Conservation (phyloP, 2,329 filamentous ascomycete species). For the Pestalotiopsis sp. region DNA sequence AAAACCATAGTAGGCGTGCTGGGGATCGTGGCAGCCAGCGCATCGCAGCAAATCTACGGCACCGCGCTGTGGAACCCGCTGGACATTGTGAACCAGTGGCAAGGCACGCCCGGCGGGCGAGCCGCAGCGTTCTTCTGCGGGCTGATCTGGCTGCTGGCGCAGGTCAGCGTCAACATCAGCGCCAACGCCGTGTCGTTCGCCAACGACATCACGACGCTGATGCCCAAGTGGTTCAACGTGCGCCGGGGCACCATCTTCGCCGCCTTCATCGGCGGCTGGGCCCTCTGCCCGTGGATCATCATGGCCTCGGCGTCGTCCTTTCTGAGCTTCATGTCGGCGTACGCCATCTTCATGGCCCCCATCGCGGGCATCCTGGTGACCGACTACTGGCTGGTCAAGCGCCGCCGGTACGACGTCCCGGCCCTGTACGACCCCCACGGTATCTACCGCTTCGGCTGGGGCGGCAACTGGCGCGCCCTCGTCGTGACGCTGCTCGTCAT, state of each 20-base stretch:
- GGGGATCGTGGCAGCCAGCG: conserved; percentile 49
- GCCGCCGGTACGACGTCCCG: conserved; percentile 34
- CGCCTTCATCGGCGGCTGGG: conserved; percentile 34
- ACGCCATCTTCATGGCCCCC: conserved; percentile 36
- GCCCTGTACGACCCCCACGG: conserved; percentile 37
- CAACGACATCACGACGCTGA: conserved; percentile 31
- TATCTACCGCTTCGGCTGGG: conserved; percentile 34
- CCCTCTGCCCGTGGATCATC: conserved; percentile 37
- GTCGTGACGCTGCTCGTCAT: conserved; percentile 24
- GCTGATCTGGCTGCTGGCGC: conserved; percentile 40
- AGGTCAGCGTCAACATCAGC: conserved; percentile 30
- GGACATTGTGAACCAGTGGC: conserved; percentile 44
- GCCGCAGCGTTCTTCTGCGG: conserved; percentile 34
- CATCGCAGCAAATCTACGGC: conserved; percentile 45
- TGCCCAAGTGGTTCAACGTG: conserved; percentile 33
- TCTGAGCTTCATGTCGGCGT: conserved; percentile 33
- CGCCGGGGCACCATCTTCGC: conserved; percentile 31
- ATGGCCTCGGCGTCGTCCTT: conserved; percentile 30
- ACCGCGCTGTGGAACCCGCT: conserved; percentile 51
- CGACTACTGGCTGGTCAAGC: conserved; percentile 31
- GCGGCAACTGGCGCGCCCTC: conserved; percentile 35
- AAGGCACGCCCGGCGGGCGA: conserved; percentile 26
- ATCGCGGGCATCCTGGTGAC: conserved; percentile 23
- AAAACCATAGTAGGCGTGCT: conserved; percentile 47
- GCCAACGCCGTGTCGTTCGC: conserved; percentile 30